Evolutionary conservation across 768 basidiomycete genomes (phyloP), one percentile per base, ranked within the genome.

Genomic region (Astraeus odoratus): DNA sequence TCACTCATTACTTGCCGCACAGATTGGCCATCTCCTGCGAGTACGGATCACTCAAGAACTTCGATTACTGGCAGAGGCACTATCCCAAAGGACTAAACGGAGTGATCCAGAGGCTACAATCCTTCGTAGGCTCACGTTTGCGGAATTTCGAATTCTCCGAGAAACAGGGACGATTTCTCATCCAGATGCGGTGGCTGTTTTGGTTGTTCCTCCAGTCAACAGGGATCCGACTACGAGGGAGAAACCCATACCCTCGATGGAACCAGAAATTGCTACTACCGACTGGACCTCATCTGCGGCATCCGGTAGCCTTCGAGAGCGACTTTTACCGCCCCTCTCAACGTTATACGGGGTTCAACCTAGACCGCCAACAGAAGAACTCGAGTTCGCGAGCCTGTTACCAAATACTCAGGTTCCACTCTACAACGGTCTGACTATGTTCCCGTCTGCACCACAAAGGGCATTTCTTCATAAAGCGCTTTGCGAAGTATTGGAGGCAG

Each of bases 11-110:
- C 61, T 86, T 15, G 59, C 64, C 8, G 65, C 72, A 20, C 81
- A 89, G 35, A 72, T 86, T 27, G 67, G 68, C 2, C 81, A 88
- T 54, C 68, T 81, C 19, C 67, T 91, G 8, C 85, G 86, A 36
- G 60, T 84, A 12, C 78, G 88, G 15, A 74, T 88, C 10, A 65
- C 91, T 2, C 86, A 90, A 58, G 89, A 91, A 54, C 63, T 91
- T 5, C 72, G 81, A 30, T 59, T 88, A 5, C 61, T 90, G 33
- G 68, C 64, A 1, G 72, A 75, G 10, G 60, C 58, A 6, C 57
- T 83, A 36, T 60, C 68, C 50, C 46, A 22, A 52, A 41, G 38
- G 44, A 39, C 47, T 38, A 52, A 52, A 47, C 48, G 42, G 37
- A 20, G 49, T 22, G 51, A 50, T n/a, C 33, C 46, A 42, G 49